Base-by-base conservation (phyloP, 2,329 filamentous ascomycete species). In the Colletotrichum sidae region DNA sequence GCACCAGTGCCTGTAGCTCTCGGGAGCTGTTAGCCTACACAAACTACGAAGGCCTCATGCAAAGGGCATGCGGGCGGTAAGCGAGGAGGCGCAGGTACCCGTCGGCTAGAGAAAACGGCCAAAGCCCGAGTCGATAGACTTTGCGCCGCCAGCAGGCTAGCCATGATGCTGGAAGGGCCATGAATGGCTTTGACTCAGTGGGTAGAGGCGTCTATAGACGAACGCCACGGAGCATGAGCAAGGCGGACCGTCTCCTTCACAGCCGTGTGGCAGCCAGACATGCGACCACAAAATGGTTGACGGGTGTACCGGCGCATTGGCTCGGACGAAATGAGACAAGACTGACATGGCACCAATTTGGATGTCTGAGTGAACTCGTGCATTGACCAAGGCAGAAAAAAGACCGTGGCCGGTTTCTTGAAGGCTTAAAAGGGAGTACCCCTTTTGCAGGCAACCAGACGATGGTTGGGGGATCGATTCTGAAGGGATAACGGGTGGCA, bases 1-100 rank as follows among this genome's bases (percentile, higher is more conserved):
- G 12, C 42, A 37, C 46, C 51, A 41, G 46, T 25, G 25, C 25
- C 5, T 25, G 25, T 25, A 25, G 25, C 4, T 25, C 4, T 25
- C 5, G 25, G 25, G 25, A 25, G 25, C 1, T 25, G 25, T 39
- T 17, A 34, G 38, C 44, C 45, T 34, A 52, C 33, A 35, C 45
- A 25, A 51, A 41, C 42, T 51, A 33, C 61, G 51, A 37, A 47
- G 25, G 25, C 25, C 25, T 25, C 25, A 25, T 25, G 25, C 25
- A 25, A 25, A 25, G 25, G 41, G 51, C 35, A 56, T 42, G 53
- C 46, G 38, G 53, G 38, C 45, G 35, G 45, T 46, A 62, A 52
- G 47, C 42, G 47, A 17, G 47, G 62, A 62, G 62, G 52, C 62
- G 58, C 58, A 65, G 62, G 62, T 57, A 65, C 62, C 58, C 62